A percentile compares a stretch with the other conserved stretches of the same genome.
Conservation (phyloP, 176 grass and related monocot genomes). For the Paspalum notatum region DNA sequence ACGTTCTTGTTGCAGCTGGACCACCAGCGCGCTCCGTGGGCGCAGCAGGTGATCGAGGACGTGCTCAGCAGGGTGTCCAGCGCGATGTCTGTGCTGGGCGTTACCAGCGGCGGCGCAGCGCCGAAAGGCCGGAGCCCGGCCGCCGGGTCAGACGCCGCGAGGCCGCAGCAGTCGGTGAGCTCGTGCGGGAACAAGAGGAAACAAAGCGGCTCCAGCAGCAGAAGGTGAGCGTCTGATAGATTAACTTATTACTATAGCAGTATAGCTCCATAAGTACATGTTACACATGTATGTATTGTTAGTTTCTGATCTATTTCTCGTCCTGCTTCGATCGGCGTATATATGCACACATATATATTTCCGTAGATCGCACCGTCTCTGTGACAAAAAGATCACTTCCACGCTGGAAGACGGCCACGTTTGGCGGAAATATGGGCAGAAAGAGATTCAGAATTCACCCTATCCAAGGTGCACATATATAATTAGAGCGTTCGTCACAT, state of each 20-base stretch:
- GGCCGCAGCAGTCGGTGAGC: slow-evolving; percentile 42
- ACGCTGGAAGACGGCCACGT: slow-evolving; percentile 58
- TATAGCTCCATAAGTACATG: background rate
- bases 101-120: background rate
- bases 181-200: slow-evolving; percentile 43
- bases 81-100: slow-evolving; percentile 38
- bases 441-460: slow-evolving; percentile 56
- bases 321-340: background rate
- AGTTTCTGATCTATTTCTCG: background rate
- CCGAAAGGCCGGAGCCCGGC: background rate
- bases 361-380: slow-evolving; percentile 46
- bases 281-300: too few relatives aligned
- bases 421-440: slow-evolving; percentile 95
- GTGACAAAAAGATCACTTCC: slow-evolving; percentile 14
- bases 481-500: background rate
- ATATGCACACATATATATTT: background rate
- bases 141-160: slow-evolving; percentile 29
- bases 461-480: slow-evolving; percentile 36
- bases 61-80: slow-evolving; percentile 52
- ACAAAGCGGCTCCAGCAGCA: slow-evolving; percentile 41
- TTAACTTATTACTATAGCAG: background rate
- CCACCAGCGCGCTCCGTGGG: slow-evolving; percentile 16
- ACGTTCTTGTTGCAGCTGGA: slow-evolving; percentile 29
- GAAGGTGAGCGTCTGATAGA: slow-evolving; percentile 43
- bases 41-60: slow-evolving; percentile 41